Evolutionary conservation across 2,329 filamentous ascomycete genomes (phyloP), one percentile per base, ranked within the genome.

Genomic region (Aureobasidium melanogenum): DNA sequence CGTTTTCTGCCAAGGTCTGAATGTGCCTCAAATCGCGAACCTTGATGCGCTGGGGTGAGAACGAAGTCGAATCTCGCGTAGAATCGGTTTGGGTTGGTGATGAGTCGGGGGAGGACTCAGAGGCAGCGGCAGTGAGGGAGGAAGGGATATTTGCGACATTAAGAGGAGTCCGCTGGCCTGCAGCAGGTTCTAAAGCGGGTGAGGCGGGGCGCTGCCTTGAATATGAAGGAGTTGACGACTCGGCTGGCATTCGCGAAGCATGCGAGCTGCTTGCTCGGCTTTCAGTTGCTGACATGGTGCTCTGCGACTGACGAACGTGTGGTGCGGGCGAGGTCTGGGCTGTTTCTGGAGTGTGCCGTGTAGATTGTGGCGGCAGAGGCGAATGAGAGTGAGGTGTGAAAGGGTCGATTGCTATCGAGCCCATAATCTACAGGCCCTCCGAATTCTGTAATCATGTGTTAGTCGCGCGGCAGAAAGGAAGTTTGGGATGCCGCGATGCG

Each of bases 21-120:
- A 99, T 93, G 71, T 99, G 94, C 44, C 88, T 88, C 54, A 99
- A 80, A 73, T 96, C 91, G 69, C 89, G 88, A 46, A 99, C 86
- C 71, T 89, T 88, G 70, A 97, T 89, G 64, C 76, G 80, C 39
- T 83, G 82, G 32, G 83, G 80, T 67, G 70, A 60, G 38, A 70
- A 66, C 19, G 70, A 63, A 15, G 72, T 67, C 54, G 71, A 69
- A 36, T 67, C 65, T n/a, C 71, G 50, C n/a, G 63, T 48, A n/a
- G 52, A 52, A 9, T 72, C 39, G 15, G 61, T 69, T 55, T 64
- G 65, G 51, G 67, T 66, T 14, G 73, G 64, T 15, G 67, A 66
- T 15, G 62, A 54, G 47, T 75, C 75, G 26, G 78, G 76, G 5
- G 76, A 73, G 17, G 79, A 77, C 4, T 74, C 75, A 7, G 71